Base-by-base conservation (phyloP, 2,329 filamentous ascomycete species). In the Cladophialophora exuberans region DNA sequence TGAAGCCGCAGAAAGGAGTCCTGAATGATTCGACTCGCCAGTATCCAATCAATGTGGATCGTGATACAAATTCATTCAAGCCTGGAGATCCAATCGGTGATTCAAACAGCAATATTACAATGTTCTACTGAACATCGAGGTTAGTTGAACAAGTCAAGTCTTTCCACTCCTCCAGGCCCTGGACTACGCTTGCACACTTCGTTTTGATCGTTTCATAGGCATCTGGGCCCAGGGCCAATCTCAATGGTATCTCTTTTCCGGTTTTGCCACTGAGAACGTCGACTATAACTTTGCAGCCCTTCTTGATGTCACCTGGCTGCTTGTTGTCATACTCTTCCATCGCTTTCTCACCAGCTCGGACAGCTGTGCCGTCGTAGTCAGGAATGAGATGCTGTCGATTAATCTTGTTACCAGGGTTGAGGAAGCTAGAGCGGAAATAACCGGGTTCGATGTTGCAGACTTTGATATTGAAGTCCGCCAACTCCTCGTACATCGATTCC, bases 181-280 rank as follows among this genome's bases (percentile, higher is more conserved):
- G 64, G 45, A 79, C 44, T 0, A 76, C 79, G 7, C 67, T 63
- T 41, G 69, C 66, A 52, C 76, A 76, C 70, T 80, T 79, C 1
- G 58, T 63, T 48, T 70, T 72, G 9, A 83, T 72, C 2, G 59
- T 65, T 3, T 65, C 58, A n/a, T 79, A 63, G 5, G 70, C 69
- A 65, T 85, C 83, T 6, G 69, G 73, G 0, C 84, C 84, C 35
- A 87, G 66, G n/a, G 76, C 69, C 44, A 87, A 62, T 23, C 83
- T 70, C 11, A 78, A 61, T 0, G 83, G 83, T 1, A 86, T 69
- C 17, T 77, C 72, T 59, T 67, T 78, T 0, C 79, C 81, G 56
- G 68, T 65, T 17, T 72, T 79, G 38, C 71, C 71, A 6, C 79
- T 83, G 60, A 86, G 60, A 11, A 83, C 71, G 59, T 86, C 83